Percentiles rank a stretch among this genome's conserved stretches.
These are phyloP conservation scores for Astragalus membranaceus DNA, from an alignment of 306 rosid genomes.

Conservation along the genomic window DNA sequence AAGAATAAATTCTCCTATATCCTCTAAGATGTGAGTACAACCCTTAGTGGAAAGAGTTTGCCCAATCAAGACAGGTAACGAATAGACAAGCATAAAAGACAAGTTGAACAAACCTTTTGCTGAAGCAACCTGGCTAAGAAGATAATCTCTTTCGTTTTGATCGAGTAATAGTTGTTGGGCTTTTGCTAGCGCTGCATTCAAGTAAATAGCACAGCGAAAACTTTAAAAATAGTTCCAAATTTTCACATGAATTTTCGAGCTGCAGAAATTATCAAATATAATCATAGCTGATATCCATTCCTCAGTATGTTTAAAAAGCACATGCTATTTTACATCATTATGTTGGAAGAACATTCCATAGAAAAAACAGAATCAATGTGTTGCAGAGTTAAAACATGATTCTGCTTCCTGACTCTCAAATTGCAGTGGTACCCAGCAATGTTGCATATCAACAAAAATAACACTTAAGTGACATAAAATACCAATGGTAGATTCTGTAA, in stretches of 20 bases:
- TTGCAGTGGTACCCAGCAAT: background rate
- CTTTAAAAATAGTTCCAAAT: conserved; percentile 1
- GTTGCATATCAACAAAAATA: background rate
- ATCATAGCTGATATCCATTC: background rate
- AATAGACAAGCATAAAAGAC: background rate
- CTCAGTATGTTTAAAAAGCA: background rate
- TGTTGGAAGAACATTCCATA: background rate
- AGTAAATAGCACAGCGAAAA: conserved; percentile 22
- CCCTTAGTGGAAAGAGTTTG: background rate
- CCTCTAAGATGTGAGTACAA: background rate
- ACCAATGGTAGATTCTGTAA: background rate
- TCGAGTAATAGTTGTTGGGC: conserved; percentile 94
- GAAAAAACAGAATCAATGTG: background rate
- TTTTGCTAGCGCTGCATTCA: conserved; percentile 79
- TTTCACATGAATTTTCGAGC: background rate
- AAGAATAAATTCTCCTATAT: background rate
- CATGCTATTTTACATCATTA: conserved; percentile 1
- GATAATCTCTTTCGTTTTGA: conserved; percentile 85
- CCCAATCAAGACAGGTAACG: conserved; percentile 1
- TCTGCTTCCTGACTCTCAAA: background rate
- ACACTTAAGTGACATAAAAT: background rate
- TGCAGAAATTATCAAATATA: background rate
- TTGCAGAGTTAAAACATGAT: background rate
- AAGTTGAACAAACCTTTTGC: conserved; percentile 73
- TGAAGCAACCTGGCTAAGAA: conserved; percentile 75